Evolutionary conservation across 169 alveolate species (phyloP).

Genomic region (Cryptosporidium tyzzeri): DNA sequence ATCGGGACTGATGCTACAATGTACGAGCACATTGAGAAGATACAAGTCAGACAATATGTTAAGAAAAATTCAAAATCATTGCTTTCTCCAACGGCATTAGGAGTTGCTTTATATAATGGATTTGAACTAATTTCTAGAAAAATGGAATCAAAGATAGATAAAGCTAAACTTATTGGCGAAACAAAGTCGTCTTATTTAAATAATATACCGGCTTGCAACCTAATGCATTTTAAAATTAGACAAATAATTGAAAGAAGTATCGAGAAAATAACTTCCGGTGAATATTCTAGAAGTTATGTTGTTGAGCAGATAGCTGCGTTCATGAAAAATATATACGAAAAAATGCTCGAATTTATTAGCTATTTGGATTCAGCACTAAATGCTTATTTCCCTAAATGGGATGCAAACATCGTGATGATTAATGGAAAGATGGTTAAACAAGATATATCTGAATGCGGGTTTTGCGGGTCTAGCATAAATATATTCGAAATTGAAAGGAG

Average conservation of each 20-base stretch:
- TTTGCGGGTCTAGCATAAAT: slow-evolving; percentile 15
- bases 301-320: slow-evolving; percentile 19
- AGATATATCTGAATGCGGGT: slow-evolving; percentile 38
- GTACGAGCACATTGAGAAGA: slow-evolving; percentile 97
- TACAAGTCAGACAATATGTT: slow-evolving; percentile 93
- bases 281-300: slow-evolving; percentile 38
- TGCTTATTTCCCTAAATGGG: slow-evolving; percentile 45
- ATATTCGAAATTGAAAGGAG: slow-evolving; percentile 6
- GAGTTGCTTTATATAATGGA: slow-evolving; percentile 86
- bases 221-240: slow-evolving; percentile 43
- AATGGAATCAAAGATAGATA: slow-evolving; percentile 76
- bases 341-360: slow-evolving; percentile 17
- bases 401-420: neutral
- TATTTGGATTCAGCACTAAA: slow-evolving; percentile 23
- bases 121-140: slow-evolving; percentile 78
- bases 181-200: neutral
- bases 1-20: slow-evolving; percentile 99
- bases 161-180: neutral
- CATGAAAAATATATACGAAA: slow-evolving; percentile 31
- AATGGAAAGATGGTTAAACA: slow-evolving; percentile 1
- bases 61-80: slow-evolving; percentile 75
- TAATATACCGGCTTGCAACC: neutral
- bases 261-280: slow-evolving; percentile 20
- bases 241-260: slow-evolving; percentile 24
- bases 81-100: slow-evolving; percentile 89